A percentile compares a stretch with the other conserved stretches of the same genome.
phyloP scores from a whole-genome alignment of 2,329 filamentous ascomycete species.

The Aspergillus pseudonomiae region DNA sequence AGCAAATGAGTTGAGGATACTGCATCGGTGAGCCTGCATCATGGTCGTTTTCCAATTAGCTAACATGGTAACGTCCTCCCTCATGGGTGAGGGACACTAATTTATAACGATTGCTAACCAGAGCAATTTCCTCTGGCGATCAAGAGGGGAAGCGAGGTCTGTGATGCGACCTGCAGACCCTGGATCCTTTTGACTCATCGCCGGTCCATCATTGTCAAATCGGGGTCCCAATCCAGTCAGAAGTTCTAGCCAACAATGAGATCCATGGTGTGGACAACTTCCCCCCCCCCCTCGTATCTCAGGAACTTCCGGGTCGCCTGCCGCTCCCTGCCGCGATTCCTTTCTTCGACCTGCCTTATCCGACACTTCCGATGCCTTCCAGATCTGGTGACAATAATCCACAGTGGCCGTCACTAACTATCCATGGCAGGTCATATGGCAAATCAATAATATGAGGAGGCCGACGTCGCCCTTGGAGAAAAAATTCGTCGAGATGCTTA shows the following conservation, averaged over 20 bases:
- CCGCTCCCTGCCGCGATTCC: conserved; percentile 17
- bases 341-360: conserved; percentile 18
- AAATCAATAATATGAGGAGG: conserved; percentile 25
- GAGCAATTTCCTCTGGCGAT: conserved; percentile 11
- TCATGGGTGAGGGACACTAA: background rate
- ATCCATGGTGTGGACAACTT: background rate
- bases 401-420: conserved; percentile 23
- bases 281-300: background rate
- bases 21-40: conserved; percentile 4
- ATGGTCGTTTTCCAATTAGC: background rate
- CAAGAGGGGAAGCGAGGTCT: conserved; percentile 20
- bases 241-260: background rate
- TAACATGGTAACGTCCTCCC: background rate
- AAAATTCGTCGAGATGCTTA: conserved; percentile 15
- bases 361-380: conserved; percentile 27
- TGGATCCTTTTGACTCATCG: conserved; percentile 15
- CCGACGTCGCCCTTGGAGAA: conserved; percentile 18
- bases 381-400: conserved; percentile 27
- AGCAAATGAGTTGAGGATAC: conserved; percentile 2
- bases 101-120: conserved; percentile 3
- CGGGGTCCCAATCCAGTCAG: conserved; percentile 12
- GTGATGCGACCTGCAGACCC: conserved; percentile 11
- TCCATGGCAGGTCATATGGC: conserved; percentile 27
- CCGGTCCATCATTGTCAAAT: background rate
- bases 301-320: conserved; percentile 15